Evolutionary conservation across 139 green algal species (phyloP).

Genomic region (Pseudopediastrum boryanum): DNA sequence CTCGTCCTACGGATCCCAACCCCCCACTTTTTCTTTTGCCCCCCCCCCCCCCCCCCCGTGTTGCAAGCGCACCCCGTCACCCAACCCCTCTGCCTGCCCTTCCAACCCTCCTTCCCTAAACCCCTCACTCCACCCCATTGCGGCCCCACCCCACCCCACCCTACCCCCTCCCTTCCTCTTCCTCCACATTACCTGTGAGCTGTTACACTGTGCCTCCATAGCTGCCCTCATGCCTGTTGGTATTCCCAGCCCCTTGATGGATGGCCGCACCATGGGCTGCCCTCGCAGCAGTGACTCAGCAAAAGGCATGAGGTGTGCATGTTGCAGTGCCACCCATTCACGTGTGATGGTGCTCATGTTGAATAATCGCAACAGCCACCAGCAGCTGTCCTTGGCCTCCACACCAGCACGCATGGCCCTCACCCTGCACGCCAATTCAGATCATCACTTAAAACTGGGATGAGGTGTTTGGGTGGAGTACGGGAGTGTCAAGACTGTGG

Average conservation of each 20-base stretch:
- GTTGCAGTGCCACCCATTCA: conserved; percentile 90
- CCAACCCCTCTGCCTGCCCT: no score
- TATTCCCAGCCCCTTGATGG: conserved; percentile 67
- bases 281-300: conserved; percentile 20
- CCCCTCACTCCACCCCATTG: not conserved
- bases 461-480: not conserved
- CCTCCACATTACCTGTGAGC: conserved; percentile 53
- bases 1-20: no score
- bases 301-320: conserved; percentile 75
- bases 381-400: conserved; percentile 41
- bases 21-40: no score
- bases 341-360: conserved; percentile 89
- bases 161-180: no score
- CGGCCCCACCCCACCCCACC: no score
- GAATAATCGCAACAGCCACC: conserved; percentile 81
- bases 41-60: no score
- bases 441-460: not conserved
- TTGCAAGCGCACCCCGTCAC: no score
- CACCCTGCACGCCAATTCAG: conserved; percentile 50
- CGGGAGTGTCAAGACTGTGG: no score
- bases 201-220: conserved; percentile 78
- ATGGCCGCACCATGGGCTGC: conserved; percentile 24
- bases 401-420: conserved; percentile 53
- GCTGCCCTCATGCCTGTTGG: conserved; percentile 64
- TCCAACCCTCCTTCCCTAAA: not conserved